Evolutionary conservation across 2,329 filamentous ascomycete genomes (phyloP).

Genomic region (Colletotrichum australisinense): DNA sequence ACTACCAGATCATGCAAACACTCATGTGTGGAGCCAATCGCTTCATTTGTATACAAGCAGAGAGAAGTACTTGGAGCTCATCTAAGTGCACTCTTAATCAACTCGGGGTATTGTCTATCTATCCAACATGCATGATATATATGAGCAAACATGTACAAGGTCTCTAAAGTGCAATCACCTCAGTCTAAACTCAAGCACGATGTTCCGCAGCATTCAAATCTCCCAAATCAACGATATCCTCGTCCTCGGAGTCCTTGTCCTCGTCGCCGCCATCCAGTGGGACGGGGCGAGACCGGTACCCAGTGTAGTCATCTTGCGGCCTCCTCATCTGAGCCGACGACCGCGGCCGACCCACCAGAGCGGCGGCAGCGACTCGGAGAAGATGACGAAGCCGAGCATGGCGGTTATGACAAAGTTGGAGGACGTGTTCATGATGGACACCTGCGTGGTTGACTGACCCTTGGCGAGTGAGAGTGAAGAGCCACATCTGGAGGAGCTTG

Average conservation of each 20-base stretch:
- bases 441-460: slow-evolving; percentile 81
- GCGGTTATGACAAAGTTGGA: slow-evolving; percentile 86
- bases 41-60: neutral
- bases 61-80: neutral
- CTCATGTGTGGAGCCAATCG: neutral
- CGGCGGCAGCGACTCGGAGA: slow-evolving; percentile 76
- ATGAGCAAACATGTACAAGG: neutral
- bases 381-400: slow-evolving; percentile 75
- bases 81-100: neutral
- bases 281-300: slow-evolving; percentile 9
- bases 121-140: neutral
- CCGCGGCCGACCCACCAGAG: slow-evolving; percentile 86
- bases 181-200: neutral
- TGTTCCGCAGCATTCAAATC: slow-evolving; percentile 35
- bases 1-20: too few species aligned
- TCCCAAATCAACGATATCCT: slow-evolving; percentile 50
- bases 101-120: neutral
- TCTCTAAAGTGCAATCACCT: neutral
- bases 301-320: too few species aligned
- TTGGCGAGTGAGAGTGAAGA: slow-evolving; percentile 86
- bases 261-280: slow-evolving; percentile 28
- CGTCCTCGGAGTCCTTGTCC: slow-evolving; percentile 43
- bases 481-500: slow-evolving; percentile 81
- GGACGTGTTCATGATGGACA: slow-evolving; percentile 85
- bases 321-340: too few species aligned